Conservation (phyloP, 306 rosid species). For the Coriaria nepalensis region DNA sequence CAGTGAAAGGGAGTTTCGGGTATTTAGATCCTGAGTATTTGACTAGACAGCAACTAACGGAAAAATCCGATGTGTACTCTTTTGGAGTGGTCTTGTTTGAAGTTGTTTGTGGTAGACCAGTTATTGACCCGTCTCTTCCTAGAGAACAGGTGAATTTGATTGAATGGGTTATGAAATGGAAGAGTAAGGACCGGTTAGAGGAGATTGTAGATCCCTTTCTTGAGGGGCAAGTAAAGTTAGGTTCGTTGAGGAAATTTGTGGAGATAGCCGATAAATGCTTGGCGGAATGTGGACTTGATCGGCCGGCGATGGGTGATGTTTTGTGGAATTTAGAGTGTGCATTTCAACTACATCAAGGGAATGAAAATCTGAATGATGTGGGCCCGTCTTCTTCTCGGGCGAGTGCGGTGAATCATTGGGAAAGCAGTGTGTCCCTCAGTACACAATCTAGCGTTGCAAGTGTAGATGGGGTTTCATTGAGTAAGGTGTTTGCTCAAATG, state of each 20-base stretch:
- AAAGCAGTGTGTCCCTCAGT: constrained; percentile 17
- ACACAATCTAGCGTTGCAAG: constrained; percentile 29
- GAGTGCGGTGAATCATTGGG: constrained; percentile 12
- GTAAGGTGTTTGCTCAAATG: constrained; percentile 64
- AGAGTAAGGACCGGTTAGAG: constrained; percentile 21
- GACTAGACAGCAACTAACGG: constrained; percentile 44
- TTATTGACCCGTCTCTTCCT: constrained; percentile 47
- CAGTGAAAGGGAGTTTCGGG: constrained; percentile 65
- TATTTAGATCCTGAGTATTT: constrained; percentile 73
- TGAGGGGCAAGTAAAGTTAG: constrained; percentile 23
- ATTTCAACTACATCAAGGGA: constrained; percentile 37
- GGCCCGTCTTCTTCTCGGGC: constrained; percentile 10
- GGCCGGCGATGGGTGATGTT: constrained; percentile 61
- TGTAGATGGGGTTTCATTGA: constrained; percentile 41
- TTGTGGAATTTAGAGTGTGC: constrained; percentile 61
- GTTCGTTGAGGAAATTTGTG: constrained; percentile 27
- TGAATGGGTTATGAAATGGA: constrained; percentile 39
- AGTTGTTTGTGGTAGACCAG: constrained; percentile 63
- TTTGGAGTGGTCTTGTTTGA: constrained; percentile 69
- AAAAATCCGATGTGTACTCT: constrained; percentile 63
- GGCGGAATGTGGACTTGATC: constrained; percentile 29
- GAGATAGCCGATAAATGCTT: constrained; percentile 44
- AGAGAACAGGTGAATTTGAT: constrained; percentile 38
- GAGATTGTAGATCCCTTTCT: constrained; percentile 32
- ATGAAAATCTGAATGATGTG: constrained; percentile 7